These are phyloP conservation scores for Verticillium longisporum DNA, from an alignment of 2,329 filamentous ascomycete genomes.

Conservation along the genomic window DNA sequence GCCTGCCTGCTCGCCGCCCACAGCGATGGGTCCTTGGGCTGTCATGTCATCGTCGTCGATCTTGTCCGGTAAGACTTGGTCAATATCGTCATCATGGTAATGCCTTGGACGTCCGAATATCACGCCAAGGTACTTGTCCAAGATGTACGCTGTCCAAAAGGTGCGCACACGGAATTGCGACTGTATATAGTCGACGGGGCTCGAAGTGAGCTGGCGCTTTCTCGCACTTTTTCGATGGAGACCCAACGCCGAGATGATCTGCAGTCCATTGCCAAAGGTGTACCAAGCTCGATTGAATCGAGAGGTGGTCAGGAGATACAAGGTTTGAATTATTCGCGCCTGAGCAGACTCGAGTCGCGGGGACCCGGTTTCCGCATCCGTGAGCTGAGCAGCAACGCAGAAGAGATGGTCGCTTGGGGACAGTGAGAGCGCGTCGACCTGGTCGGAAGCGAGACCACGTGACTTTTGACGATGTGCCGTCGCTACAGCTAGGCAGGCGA, in stretches of 20 bases:
- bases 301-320: conserved; percentile 51
- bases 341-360: conserved; percentile 42
- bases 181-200: conserved; percentile 32
- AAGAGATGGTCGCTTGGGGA: conserved; percentile 34
- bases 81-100: conserved; percentile 58
- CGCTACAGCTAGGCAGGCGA: conserved; percentile 40
- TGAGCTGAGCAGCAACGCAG: conserved; percentile 29
- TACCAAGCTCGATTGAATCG: conserved; percentile 55
- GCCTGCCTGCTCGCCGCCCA: conserved; percentile 25
- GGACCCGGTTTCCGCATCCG: conserved; percentile 16
- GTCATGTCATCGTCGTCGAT: conserved; percentile 53
- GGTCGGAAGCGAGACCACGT: conserved; percentile 13
- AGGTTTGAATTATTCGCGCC: conserved; percentile 46
- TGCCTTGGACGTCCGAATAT: conserved; percentile 54
- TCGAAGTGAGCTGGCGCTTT: conserved; percentile 10
- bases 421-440: conserved; percentile 18
- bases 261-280: conserved; percentile 48
- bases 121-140: conserved; percentile 59
- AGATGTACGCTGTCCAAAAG: conserved; percentile 56
- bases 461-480: conserved; percentile 36
- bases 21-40: conserved; percentile 17
- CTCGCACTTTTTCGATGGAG: conserved; percentile 27
- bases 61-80: conserved; percentile 47
- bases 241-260: conserved; percentile 39
- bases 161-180: conserved; percentile 47